A percentile compares a stretch with the other conserved stretches of the same genome.
Conservation (phyloP, 805 yeast species). For the Kodamaea hsintzibuensis region DNA sequence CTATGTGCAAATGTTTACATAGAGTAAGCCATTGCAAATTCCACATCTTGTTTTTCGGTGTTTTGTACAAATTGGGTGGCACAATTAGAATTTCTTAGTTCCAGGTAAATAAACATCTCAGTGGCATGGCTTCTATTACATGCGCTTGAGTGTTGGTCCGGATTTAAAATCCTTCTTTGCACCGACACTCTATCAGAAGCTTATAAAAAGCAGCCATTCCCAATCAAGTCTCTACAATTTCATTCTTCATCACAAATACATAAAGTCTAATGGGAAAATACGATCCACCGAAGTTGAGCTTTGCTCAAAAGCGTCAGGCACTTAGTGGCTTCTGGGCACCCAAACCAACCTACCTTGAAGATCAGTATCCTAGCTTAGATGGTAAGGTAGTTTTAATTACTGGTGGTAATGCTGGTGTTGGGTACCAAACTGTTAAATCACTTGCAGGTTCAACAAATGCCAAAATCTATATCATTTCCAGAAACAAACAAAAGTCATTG, state of each 20-base stretch:
- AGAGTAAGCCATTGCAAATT: background rate
- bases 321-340: conserved; percentile 7
- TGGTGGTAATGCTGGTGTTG: conserved; percentile 41
- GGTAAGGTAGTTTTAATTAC: conserved; percentile 41
- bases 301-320: background rate
- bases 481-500: conserved; percentile 33
- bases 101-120: too few relatives aligned
- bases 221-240: background rate
- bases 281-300: background rate
- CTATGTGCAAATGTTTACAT: background rate
- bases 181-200: background rate
- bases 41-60: background rate
- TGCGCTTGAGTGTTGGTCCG: background rate
- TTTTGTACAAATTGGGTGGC: background rate
- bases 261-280: too few relatives aligned
- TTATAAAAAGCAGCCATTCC: background rate
- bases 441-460: conserved; percentile 30
- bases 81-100: too few relatives aligned
- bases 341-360: conserved; percentile 25
- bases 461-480: conserved; percentile 36
- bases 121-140: too few relatives aligned
- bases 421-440: conserved; percentile 27
- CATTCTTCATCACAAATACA: background rate
- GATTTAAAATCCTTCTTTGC: background rate
- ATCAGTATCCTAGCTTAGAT: conserved; percentile 36